Evolutionary conservation across 2,329 filamentous ascomycete genomes (phyloP).

Genomic region (Diaporthe sp.): DNA sequence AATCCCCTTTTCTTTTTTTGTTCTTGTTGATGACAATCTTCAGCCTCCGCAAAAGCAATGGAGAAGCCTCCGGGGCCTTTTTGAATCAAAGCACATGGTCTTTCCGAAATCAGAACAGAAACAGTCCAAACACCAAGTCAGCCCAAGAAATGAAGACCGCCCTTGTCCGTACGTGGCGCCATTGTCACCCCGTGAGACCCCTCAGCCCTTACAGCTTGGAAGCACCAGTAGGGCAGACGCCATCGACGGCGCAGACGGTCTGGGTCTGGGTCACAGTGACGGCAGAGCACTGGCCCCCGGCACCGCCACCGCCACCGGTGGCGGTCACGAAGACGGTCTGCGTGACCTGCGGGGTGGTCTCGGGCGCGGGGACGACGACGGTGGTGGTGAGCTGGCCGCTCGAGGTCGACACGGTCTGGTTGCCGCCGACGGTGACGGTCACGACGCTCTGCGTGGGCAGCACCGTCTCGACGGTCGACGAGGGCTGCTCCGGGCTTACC

Average conservation of each 20-base stretch:
- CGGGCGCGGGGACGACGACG: slow-evolving; percentile 15
- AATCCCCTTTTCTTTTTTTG: neutral
- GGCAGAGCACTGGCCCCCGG: slow-evolving; percentile 23
- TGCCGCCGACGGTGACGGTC: slow-evolving; percentile 24
- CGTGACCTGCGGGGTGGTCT: slow-evolving; percentile 15
- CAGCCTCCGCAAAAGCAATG: slow-evolving; percentile 1
- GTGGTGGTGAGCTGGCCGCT: slow-evolving; percentile 13
- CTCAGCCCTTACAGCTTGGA: neutral
- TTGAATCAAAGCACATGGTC: neutral
- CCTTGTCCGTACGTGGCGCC: neutral
- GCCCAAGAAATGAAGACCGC: neutral
- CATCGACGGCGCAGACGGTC: slow-evolving; percentile 27
- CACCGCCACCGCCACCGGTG: neutral
- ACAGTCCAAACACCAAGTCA: slow-evolving; percentile 3
- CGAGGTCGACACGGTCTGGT: slow-evolving; percentile 18
- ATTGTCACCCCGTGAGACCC: neutral
- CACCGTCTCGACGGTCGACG: neutral
- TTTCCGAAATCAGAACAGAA: neutral
- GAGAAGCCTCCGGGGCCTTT: slow-evolving; percentile 20
- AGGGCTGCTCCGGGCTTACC: slow-evolving; percentile 15
- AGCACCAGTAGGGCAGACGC: slow-evolving; percentile 32
- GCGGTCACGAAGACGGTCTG: slow-evolving; percentile 12
- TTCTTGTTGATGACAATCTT: neutral
- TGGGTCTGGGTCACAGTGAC: slow-evolving; percentile 25
- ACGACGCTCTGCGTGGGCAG: slow-evolving; percentile 34